phyloP scores from a whole-genome alignment of 2,329 filamentous ascomycete genomes.

The Penicillium capsulatum region DNA sequence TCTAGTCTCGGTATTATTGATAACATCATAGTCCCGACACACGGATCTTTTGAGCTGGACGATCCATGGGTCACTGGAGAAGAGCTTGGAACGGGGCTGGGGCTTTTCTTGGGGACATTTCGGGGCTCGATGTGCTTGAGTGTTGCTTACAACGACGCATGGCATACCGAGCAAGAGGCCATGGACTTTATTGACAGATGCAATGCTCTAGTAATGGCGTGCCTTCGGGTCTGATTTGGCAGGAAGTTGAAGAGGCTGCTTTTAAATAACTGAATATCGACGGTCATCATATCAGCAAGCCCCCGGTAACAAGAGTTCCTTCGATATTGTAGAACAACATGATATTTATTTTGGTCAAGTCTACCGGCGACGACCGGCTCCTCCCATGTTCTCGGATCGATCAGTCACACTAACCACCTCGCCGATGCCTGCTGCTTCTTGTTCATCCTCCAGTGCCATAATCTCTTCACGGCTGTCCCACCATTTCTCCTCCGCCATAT shows the following conservation, averaged over 20 bases:
- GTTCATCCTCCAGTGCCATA: conserved; percentile 84
- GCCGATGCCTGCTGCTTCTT: conserved; percentile 90
- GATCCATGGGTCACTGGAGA: conserved; percentile 47
- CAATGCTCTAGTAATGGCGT: conserved; percentile 7
- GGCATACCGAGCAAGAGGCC: conserved; percentile 32
- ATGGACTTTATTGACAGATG: conserved; percentile 17
- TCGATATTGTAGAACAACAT: no score
- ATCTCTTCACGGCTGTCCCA: conserved; percentile 98
- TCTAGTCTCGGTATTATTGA: conserved; percentile 33
- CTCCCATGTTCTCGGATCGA: conserved; percentile 53
- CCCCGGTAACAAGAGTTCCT: no score
- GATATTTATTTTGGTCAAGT: no score
- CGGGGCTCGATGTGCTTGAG: conserved; percentile 37
- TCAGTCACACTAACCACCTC: conserved; percentile 88
- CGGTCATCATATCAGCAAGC: no score
- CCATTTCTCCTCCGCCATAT: conserved; percentile 93
- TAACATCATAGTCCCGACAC: conserved; percentile 26
- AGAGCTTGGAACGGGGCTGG: conserved; percentile 40
- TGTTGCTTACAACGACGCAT: conserved; percentile 44
- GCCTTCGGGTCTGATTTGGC: no score
- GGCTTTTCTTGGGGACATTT: conserved; percentile 43
- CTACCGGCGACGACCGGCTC: conserved; percentile 44
- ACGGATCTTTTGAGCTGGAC: conserved; percentile 27
- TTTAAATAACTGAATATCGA: no score
- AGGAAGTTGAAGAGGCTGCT: no score